Evolutionary conservation across 805 yeast genomes (phyloP).

Genomic region (Henningerozyma blattae): DNA sequence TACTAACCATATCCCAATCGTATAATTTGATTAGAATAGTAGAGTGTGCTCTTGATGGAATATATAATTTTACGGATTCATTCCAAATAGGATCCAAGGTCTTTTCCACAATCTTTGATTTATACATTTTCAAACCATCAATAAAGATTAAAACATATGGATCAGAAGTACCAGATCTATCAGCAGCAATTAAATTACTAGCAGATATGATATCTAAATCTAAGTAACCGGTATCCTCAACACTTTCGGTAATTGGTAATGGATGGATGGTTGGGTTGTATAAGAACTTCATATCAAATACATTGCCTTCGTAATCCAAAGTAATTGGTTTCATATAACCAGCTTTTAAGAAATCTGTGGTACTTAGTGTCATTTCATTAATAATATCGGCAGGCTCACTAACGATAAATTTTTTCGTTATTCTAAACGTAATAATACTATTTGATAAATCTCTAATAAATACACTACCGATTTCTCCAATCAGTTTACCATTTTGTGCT

Average conservation of each 20-base stretch:
- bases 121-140: slow-evolving; percentile 50
- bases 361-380: slow-evolving; percentile 50
- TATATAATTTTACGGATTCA: slow-evolving; percentile 45
- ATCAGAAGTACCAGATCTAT: slow-evolving; percentile 78
- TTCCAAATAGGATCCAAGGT: slow-evolving; percentile 79
- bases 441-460: slow-evolving; percentile 60
- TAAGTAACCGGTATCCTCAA: slow-evolving; percentile 59
- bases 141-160: slow-evolving; percentile 63
- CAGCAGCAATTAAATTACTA: slow-evolving; percentile 58
- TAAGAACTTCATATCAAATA: slow-evolving; percentile 25
- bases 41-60: slow-evolving; percentile 14
- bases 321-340: slow-evolving; percentile 45
- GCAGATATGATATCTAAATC: slow-evolving; percentile 49
- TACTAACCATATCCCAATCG: slow-evolving; percentile 70
- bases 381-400: slow-evolving; percentile 43
- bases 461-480: slow-evolving; percentile 44
- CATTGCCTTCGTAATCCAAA: slow-evolving; percentile 40
- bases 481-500: slow-evolving; percentile 23
- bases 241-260: slow-evolving; percentile 62
- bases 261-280: slow-evolving; percentile 32
- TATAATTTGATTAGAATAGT: slow-evolving; percentile 10
- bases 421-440: slow-evolving; percentile 49
- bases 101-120: slow-evolving; percentile 70
- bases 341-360: slow-evolving; percentile 45
- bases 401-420: slow-evolving; percentile 38